Evolutionary conservation across 768 basidiomycete species (phyloP).

Genomic region (Russula emetica): DNA sequence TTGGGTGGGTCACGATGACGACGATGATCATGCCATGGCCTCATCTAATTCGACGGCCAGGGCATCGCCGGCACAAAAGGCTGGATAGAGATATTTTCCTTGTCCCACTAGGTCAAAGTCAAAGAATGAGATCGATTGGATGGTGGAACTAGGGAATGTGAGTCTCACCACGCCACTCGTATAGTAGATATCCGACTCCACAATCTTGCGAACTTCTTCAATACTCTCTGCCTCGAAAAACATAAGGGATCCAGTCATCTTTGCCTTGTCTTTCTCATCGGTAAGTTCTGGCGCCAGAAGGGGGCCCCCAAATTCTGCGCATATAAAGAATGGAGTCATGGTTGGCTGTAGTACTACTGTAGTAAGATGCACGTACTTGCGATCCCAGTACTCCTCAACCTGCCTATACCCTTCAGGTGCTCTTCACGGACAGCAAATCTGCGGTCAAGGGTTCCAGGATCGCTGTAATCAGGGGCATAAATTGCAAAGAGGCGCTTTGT

Average conservation of each 20-base stretch:
- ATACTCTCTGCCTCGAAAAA: conserved; percentile 29
- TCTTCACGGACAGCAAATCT: conserved; percentile 31
- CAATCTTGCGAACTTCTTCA: conserved; percentile 29
- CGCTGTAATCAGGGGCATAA: conserved; percentile 36
- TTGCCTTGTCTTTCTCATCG: conserved; percentile 16
- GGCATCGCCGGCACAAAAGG: conserved; percentile 19
- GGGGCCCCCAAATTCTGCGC: conserved; percentile 20
- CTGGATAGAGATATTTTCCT: conserved; percentile 17
- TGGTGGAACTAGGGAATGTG: background rate
- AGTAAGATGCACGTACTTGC: conserved; percentile 23
- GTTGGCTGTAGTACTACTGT: background rate
- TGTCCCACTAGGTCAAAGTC: conserved; percentile 17
- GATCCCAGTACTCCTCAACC: conserved; percentile 9
- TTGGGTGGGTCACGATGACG: too few species aligned
- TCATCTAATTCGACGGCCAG: conserved; percentile 14
- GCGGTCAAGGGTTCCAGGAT: conserved; percentile 30
- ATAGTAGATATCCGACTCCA: conserved; percentile 34
- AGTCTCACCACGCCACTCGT: conserved; percentile 31
- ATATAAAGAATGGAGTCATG: background rate
- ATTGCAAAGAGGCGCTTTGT: conserved; percentile 30
- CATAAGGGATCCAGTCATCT: conserved; percentile 32
- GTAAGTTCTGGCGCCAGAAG: conserved; percentile 25
- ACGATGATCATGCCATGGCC: background rate
- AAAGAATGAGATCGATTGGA: background rate
- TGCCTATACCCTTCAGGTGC: conserved; percentile 29